These are phyloP conservation scores for Gaultheria prostrata DNA, from an alignment of 148 eudicot species.

Conservation along the genomic window DNA sequence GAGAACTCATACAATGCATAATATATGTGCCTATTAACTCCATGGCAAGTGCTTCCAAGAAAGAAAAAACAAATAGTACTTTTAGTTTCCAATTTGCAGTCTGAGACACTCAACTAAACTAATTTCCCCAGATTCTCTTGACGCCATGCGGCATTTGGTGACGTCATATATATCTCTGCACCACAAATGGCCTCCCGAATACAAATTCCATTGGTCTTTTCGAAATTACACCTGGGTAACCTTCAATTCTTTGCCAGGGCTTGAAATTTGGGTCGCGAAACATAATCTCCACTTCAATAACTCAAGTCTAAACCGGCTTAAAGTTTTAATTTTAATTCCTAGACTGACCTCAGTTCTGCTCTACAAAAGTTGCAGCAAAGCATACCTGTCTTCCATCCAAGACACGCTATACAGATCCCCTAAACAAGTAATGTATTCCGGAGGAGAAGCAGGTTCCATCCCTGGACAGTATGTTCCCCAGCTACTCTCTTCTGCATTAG, in stretches of 20 bases:
- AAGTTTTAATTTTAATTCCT: background rate
- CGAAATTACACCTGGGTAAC: background rate
- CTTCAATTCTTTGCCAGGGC: background rate
- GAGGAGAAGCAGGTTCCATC: conserved; percentile 54
- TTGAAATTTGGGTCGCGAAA: background rate
- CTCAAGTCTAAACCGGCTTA: background rate
- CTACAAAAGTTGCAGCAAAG: background rate
- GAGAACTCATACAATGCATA: background rate
- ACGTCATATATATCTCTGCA: background rate
- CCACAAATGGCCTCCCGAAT: background rate
- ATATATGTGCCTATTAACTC: background rate
- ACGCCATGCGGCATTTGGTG: background rate
- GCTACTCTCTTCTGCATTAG: conserved; percentile 71
- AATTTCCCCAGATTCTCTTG: background rate
- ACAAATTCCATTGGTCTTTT: background rate
- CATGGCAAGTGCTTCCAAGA: background rate
- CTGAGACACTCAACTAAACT: background rate
- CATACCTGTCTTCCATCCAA: conserved; percentile 88
- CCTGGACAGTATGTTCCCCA: conserved; percentile 84
- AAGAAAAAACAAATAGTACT: background rate
- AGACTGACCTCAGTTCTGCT: background rate
- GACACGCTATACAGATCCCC: conserved; percentile 83
- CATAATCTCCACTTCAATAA: background rate
- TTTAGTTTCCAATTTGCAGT: background rate
- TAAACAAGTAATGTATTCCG: conserved; percentile 57